phyloP scores from a whole-genome alignment of 768 basidiomycete genomes.

The Cystobasidium tubakii region DNA sequence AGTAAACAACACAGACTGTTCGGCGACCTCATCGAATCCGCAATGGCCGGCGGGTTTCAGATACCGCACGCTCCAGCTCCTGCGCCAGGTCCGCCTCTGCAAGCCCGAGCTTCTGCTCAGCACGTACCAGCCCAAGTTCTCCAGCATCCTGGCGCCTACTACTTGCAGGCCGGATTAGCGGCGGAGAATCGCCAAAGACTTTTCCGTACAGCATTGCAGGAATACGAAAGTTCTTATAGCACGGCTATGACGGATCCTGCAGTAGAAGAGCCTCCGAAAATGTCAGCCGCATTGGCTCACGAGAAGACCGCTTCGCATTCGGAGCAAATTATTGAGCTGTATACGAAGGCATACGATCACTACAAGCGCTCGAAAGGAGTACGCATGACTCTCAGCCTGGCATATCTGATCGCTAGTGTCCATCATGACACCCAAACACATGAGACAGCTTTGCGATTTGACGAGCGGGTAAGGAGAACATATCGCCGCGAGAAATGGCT shows the following conservation, averaged over 20 bases:
- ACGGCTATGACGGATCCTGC: slow-evolving; percentile 8
- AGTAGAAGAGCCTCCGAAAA: slow-evolving; percentile 13
- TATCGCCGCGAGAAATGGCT: slow-evolving; percentile 83
- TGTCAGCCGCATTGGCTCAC: slow-evolving; percentile 63
- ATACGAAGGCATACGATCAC: slow-evolving; percentile 86
- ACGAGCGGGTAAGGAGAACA: slow-evolving; percentile 81
- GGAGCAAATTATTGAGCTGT: slow-evolving; percentile 78
- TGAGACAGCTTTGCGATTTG: slow-evolving; percentile 87
- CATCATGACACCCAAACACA: slow-evolving; percentile 74
- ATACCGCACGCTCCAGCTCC: slow-evolving; percentile 45
- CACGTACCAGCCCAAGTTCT: slow-evolving; percentile 73
- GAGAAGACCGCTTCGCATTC: slow-evolving; percentile 91
- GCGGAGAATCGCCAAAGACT: slow-evolving; percentile 68
- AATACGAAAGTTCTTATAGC: slow-evolving; percentile 54
- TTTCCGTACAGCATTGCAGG: slow-evolving; percentile 59
- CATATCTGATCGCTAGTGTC: slow-evolving; percentile 78
- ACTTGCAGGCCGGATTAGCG: slow-evolving; percentile 78
- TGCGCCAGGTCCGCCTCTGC: slow-evolving; percentile 16
- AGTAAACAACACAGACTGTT: slow-evolving; percentile 84
- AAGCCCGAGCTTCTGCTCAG: slow-evolving; percentile 45
- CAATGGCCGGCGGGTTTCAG: slow-evolving; percentile 49
- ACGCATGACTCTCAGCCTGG: slow-evolving; percentile 81
- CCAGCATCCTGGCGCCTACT: slow-evolving; percentile 89
- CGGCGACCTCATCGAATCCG: slow-evolving; percentile 83
- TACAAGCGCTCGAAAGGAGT: slow-evolving; percentile 67